Conservation (phyloP, 129 eudicot species). For the Pulicaria dysenterica region DNA sequence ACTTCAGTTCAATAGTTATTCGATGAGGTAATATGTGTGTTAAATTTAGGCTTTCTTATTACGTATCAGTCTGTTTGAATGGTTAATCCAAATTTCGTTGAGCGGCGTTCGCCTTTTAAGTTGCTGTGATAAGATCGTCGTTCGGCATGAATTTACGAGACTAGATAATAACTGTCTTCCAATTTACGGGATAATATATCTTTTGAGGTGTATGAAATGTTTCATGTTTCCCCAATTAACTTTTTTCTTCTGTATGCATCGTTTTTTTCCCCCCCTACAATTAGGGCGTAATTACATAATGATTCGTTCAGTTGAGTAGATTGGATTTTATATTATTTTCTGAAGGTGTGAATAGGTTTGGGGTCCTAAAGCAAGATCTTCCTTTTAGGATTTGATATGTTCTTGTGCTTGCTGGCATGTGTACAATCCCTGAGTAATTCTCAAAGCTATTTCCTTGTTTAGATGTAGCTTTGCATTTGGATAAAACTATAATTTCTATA, state of each 20-base stretch:
- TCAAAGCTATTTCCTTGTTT: slow-evolving; percentile 9
- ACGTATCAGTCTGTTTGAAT: slow-evolving; percentile 4
- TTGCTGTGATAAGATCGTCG: not conserved
- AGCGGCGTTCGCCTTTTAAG: not conserved
- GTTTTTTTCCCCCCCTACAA: not conserved
- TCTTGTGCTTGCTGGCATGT: slow-evolving; percentile 7
- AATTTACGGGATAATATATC: slow-evolving; percentile 12
- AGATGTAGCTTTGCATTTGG: not conserved
- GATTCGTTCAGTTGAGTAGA: not conserved
- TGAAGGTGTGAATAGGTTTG: too few species aligned
- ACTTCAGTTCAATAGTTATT: slow-evolving; percentile 9
- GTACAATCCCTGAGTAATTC: not conserved
- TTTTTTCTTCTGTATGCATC: not conserved
- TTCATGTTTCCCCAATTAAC: slow-evolving; percentile 1
- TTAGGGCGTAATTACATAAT: not conserved
- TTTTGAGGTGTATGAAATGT: not conserved
- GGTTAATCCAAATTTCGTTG: slow-evolving; percentile 1
- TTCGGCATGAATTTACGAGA: slow-evolving; percentile 14
- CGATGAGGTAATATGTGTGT: slow-evolving; percentile 7
- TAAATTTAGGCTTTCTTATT: not conserved
- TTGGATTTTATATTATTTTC: too few species aligned
- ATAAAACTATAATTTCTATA: not conserved
- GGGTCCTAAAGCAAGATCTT: too few species aligned
- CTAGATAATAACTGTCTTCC: slow-evolving; percentile 15
- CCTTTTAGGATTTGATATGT: slow-evolving; percentile 6